Evolutionary conservation across 352 stramenopile species (phyloP).

Genomic region (Globisporangium apiculatum): DNA sequence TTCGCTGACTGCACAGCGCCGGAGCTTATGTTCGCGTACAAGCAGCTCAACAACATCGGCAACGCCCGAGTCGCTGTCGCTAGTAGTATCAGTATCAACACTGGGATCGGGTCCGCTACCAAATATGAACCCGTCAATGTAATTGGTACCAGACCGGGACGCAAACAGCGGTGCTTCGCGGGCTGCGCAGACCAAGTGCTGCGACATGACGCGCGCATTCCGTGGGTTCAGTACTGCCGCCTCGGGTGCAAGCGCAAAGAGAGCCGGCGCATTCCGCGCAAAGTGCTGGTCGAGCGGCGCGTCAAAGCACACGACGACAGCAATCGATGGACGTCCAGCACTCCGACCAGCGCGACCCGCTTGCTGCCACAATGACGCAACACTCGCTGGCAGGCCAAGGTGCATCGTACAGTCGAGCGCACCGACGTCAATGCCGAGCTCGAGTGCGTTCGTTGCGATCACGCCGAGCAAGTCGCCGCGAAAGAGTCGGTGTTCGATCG

Average conservation of each 20-base stretch:
- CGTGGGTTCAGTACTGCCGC: slow-evolving; percentile 73
- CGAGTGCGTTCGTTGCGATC: slow-evolving; percentile 94
- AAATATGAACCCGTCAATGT: slow-evolving; percentile 66
- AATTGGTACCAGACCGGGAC: slow-evolving; percentile 35
- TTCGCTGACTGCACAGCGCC: slow-evolving; percentile 18
- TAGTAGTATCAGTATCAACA: too few species aligned
- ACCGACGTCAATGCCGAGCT: slow-evolving; percentile 95
- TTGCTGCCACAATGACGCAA: slow-evolving; percentile 95
- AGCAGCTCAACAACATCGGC: slow-evolving; percentile 14
- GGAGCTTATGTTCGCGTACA: slow-evolving; percentile 37
- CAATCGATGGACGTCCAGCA: slow-evolving; percentile 67
- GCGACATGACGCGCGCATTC: slow-evolving; percentile 85
- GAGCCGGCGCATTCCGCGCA: slow-evolving; percentile 41
- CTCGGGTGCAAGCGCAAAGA: slow-evolving; percentile 74
- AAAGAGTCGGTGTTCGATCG: slow-evolving; percentile 95
- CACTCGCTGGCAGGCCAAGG: slow-evolving; percentile 90
- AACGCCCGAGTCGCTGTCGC: neutral
- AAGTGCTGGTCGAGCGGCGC: slow-evolving; percentile 92
- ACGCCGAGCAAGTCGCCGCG: slow-evolving; percentile 92
- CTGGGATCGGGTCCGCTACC: slow-evolving; percentile 6
- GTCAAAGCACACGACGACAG: slow-evolving; percentile 95
- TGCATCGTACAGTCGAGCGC: slow-evolving; percentile 95
- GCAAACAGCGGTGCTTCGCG: slow-evolving; percentile 89
- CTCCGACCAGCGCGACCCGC: slow-evolving; percentile 91
- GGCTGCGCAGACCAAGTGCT: slow-evolving; percentile 93